These are phyloP conservation scores for Fusarium domesticum DNA, from an alignment of 2,329 filamentous ascomycete species.

Conservation along the genomic window DNA sequence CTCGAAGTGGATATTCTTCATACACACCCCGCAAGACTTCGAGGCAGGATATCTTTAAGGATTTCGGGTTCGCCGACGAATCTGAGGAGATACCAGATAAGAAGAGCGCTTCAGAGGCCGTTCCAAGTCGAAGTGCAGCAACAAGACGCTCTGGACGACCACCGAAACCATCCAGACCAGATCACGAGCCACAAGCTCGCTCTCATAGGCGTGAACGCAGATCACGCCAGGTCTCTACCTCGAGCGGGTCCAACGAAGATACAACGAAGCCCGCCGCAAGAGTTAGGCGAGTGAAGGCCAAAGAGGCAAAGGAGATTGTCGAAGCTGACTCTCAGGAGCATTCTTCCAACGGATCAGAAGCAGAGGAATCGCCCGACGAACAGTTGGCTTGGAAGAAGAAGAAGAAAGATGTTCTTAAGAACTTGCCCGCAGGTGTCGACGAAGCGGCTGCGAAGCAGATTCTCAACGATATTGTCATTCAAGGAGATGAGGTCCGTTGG, in stretches of 20 bases:
- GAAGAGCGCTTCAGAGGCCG: slow-evolving; percentile 13
- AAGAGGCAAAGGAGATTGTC: slow-evolving; percentile 28
- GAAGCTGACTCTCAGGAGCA: slow-evolving; percentile 47
- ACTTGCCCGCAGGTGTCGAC: slow-evolving; percentile 79
- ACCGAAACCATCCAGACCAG: slow-evolving; percentile 11
- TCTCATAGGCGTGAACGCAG: slow-evolving; percentile 22
- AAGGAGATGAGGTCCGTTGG: slow-evolving; percentile 95
- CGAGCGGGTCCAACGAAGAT: slow-evolving; percentile 30
- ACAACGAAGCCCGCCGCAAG: slow-evolving; percentile 23
- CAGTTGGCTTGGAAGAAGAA: slow-evolving; percentile 58
- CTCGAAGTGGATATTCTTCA: slow-evolving; percentile 9
- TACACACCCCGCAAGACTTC: slow-evolving; percentile 16
- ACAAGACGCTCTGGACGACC: slow-evolving; percentile 13
- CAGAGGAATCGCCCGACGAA: slow-evolving; percentile 39
- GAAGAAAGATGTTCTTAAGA: slow-evolving; percentile 66
- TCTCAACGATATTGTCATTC: slow-evolving; percentile 90
- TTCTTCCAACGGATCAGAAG: slow-evolving; percentile 43
- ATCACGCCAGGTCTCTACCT: slow-evolving; percentile 21
- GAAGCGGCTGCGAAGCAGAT: slow-evolving; percentile 82
- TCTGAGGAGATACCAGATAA: slow-evolving; percentile 21
- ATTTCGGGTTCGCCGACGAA: slow-evolving; percentile 20
- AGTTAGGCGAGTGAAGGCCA: slow-evolving; percentile 29
- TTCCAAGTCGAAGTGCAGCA: slow-evolving; percentile 16
- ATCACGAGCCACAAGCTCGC: slow-evolving; percentile 16
- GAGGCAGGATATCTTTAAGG: slow-evolving; percentile 16